Evolutionary conservation across 139 green algal genomes (phyloP).

Genomic region (Medakamo hakoo): DNA sequence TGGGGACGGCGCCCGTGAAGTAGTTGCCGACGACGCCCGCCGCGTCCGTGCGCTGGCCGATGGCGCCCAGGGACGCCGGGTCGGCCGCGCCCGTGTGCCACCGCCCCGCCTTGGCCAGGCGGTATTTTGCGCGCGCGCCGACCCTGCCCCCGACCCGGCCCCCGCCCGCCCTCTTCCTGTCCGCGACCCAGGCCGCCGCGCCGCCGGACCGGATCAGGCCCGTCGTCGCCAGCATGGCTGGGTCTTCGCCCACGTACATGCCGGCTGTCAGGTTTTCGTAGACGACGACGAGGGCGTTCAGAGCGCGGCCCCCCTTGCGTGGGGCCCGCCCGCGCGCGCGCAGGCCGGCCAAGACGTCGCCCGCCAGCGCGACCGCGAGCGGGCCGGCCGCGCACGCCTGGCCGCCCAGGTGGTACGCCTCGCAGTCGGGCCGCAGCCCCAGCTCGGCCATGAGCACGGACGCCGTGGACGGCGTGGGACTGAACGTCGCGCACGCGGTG

Average conservation of each 20-base stretch:
- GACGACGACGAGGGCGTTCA: neutral
- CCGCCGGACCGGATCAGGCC: neutral
- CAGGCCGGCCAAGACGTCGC: neutral
- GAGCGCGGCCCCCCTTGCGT: neutral
- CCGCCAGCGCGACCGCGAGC: neutral
- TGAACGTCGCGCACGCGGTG: neutral
- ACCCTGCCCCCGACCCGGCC: too few relatives aligned
- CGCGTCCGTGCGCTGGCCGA: neutral
- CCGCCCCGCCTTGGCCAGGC: neutral
- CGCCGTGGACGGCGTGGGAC: neutral
- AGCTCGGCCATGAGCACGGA: neutral
- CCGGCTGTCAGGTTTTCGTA: neutral
- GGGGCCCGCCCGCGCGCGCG: too few relatives aligned
- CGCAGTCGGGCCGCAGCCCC: neutral
- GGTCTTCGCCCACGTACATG: neutral
- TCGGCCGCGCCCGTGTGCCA: neutral
- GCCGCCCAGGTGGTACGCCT: neutral
- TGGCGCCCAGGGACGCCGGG: neutral
- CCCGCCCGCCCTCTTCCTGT: neutral
- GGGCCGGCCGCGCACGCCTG: neutral
- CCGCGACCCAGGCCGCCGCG: neutral
- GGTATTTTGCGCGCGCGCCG: neutral
- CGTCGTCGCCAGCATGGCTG: neutral
- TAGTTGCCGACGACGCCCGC: neutral
- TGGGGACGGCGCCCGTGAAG: neutral